A percentile compares a stretch with the other conserved stretches of the same genome.
These are phyloP conservation scores for Dendrocalamus latiflorus DNA, from an alignment of 202 grass and related monocot species.

Conservation along the genomic window DNA sequence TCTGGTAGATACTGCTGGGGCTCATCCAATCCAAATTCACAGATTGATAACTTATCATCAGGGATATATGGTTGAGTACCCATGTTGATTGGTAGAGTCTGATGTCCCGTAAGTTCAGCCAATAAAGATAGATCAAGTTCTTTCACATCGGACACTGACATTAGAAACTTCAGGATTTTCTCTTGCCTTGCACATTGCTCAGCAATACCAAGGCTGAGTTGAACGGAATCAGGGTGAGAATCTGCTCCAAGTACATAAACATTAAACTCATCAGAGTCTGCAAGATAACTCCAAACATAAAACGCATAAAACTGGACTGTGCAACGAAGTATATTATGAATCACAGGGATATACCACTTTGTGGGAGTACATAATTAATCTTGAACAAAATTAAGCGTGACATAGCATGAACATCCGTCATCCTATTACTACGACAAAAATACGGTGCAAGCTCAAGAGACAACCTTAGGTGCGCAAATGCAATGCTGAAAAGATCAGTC, in stretches of 20 bases:
- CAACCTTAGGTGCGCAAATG: background rate
- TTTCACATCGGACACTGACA: conserved; percentile 39
- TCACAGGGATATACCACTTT: too few species aligned
- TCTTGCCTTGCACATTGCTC: conserved; percentile 64
- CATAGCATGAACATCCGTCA: background rate
- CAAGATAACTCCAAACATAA: background rate
- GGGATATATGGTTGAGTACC: conserved; percentile 28
- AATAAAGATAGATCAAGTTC: conserved; percentile 45
- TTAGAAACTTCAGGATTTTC: conserved; percentile 70
- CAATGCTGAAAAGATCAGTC: background rate
- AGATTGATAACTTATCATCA: conserved; percentile 50
- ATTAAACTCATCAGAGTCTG: background rate
- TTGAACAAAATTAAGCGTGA: background rate
- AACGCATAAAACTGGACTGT: background rate
- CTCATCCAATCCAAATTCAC: conserved; percentile 44
- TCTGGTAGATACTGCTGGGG: conserved; percentile 40
- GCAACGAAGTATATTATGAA: background rate
- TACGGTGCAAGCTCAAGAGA: background rate
- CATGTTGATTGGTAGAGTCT: conserved; percentile 36
- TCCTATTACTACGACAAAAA: background rate
- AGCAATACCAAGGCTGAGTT: conserved; percentile 64
- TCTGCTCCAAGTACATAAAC: conserved; percentile 42
- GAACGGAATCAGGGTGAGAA: conserved; percentile 46
- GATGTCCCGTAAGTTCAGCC: conserved; percentile 47
- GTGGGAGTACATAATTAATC: too few species aligned